These are phyloP conservation scores for Raddia guianensis DNA, from an alignment of 176 grass and related monocot genomes.

Conservation along the genomic window DNA sequence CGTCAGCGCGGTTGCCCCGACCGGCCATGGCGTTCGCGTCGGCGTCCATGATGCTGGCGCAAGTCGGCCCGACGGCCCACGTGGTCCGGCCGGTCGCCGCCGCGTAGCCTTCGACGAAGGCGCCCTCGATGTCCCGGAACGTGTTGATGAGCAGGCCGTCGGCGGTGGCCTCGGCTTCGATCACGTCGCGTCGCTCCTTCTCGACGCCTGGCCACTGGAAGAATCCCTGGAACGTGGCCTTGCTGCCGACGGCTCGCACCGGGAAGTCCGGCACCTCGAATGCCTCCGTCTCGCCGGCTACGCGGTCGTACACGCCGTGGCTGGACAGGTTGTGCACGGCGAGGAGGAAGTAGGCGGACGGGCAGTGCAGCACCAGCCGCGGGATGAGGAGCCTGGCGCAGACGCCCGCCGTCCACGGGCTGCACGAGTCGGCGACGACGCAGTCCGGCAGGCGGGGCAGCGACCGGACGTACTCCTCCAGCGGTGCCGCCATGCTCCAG, in stretches of 20 bases:
- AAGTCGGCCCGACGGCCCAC: slow-evolving; percentile 49
- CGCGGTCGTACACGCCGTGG: slow-evolving; percentile 35
- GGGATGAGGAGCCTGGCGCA: slow-evolving; percentile 14
- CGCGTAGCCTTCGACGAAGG: slow-evolving; percentile 39
- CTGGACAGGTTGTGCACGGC: not conserved
- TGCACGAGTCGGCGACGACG: slow-evolving; percentile 24
- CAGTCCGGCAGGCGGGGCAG: slow-evolving; percentile 29
- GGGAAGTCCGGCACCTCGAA: slow-evolving; percentile 48
- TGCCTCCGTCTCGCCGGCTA: slow-evolving; percentile 16
- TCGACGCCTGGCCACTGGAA: slow-evolving; percentile 9
- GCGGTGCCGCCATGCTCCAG: slow-evolving; percentile 25
- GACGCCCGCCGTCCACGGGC: slow-evolving; percentile 1
- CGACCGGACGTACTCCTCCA: slow-evolving; percentile 43
- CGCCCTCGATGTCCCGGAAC: slow-evolving; percentile 41
- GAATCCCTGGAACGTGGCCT: slow-evolving; percentile 32
- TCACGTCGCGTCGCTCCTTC: not conserved
- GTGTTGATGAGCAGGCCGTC: slow-evolving; percentile 52
- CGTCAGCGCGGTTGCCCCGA: slow-evolving; percentile 31
- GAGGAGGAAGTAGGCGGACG: slow-evolving; percentile 38
- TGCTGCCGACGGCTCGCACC: slow-evolving; percentile 17
- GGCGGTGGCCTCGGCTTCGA: slow-evolving; percentile 34
- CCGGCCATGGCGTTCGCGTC: slow-evolving; percentile 24
- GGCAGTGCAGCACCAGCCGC: slow-evolving; percentile 15
- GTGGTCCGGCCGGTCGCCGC: slow-evolving; percentile 20
- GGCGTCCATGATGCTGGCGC: not conserved